phyloP scores from a whole-genome alignment of 495 filamentous ascomycete species.

The Hypomontagnella submonticulosa region DNA sequence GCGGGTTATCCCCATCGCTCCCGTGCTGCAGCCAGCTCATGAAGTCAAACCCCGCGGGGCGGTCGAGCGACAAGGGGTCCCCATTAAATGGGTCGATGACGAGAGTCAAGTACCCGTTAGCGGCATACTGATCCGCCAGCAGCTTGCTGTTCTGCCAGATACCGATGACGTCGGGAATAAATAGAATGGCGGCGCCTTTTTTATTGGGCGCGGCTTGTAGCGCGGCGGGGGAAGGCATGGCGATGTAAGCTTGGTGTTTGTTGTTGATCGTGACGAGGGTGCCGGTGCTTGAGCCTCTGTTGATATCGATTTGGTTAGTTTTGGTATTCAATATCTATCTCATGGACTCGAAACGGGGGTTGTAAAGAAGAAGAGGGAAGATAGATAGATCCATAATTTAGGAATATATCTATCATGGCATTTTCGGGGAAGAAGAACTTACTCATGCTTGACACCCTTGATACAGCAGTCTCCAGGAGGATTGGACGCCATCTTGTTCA shows the following conservation, averaged over 20 bases:
- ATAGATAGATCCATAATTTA: too few species aligned
- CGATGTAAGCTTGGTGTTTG: slow-evolving; percentile 62
- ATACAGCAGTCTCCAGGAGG: slow-evolving; percentile 67
- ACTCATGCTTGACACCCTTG: slow-evolving; percentile 60
- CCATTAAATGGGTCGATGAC: slow-evolving; percentile 83
- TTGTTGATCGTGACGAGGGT: slow-evolving; percentile 55
- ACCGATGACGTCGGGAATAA: slow-evolving; percentile 74
- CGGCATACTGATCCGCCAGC: slow-evolving; percentile 84
- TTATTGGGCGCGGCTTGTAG: slow-evolving; percentile 45
- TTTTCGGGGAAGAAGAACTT: slow-evolving; percentile 35
- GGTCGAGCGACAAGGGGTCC: slow-evolving; percentile 69
- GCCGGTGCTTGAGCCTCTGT: slow-evolving; percentile 57
- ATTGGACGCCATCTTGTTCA: slow-evolving; percentile 70
- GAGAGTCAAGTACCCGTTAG: slow-evolving; percentile 80
- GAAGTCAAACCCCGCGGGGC: slow-evolving; percentile 67
- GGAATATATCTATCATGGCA: not conserved
- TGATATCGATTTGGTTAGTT: slow-evolving; percentile 1
- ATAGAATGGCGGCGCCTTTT: slow-evolving; percentile 63
- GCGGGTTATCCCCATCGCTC: slow-evolving; percentile 62
- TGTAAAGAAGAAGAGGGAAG: not conserved
- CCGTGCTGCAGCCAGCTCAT: slow-evolving; percentile 66
- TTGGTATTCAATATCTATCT: not conserved
- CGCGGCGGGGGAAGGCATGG: slow-evolving; percentile 44
- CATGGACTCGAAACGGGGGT: too few species aligned
- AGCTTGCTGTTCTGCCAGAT: slow-evolving; percentile 83